Percentiles rank a stretch among this genome's conserved stretches.
These are phyloP conservation scores for Talaromyces sp. DNA, from an alignment of 2,329 filamentous ascomycete species.

Conservation along the genomic window DNA sequence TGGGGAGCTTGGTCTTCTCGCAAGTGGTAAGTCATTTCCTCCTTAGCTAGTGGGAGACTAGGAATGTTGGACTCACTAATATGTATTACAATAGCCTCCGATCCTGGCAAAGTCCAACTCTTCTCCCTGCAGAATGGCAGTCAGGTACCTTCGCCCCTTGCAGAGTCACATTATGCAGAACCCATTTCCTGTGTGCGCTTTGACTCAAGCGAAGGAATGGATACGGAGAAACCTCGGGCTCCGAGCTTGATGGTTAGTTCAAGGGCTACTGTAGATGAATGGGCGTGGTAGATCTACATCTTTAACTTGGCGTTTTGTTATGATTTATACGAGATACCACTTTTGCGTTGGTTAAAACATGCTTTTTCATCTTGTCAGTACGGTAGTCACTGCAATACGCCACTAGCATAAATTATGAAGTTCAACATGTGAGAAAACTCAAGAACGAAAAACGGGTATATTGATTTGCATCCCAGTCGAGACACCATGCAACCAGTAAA, in stretches of 20 bases:
- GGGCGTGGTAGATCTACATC: constrained; percentile 34
- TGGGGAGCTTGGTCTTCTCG: constrained; percentile 40
- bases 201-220: constrained; percentile 29
- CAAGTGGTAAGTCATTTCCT: constrained; percentile 35
- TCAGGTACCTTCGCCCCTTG: constrained; percentile 33
- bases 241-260: constrained; percentile 40
- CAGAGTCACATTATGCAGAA: constrained; percentile 26
- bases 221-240: constrained; percentile 27
- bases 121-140: constrained; percentile 43
- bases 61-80: no score
- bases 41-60: no score
- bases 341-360: neutral
- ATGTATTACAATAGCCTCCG: constrained; percentile 37
- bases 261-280: constrained; percentile 39
- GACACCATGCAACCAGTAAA: constrained; percentile 5
- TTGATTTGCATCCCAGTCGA: constrained; percentile 3
- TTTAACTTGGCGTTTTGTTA: neutral
- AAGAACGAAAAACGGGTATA: constrained; percentile 14
- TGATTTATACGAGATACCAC: neutral
- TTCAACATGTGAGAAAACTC: neutral
- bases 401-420: no score
- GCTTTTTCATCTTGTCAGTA: no score
- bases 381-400: no score
- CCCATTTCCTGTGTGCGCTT: constrained; percentile 38
- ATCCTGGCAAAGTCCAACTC: constrained; percentile 38